Conservation (phyloP, 73 alveolate genomes). For the Uronychia setigera region DNA sequence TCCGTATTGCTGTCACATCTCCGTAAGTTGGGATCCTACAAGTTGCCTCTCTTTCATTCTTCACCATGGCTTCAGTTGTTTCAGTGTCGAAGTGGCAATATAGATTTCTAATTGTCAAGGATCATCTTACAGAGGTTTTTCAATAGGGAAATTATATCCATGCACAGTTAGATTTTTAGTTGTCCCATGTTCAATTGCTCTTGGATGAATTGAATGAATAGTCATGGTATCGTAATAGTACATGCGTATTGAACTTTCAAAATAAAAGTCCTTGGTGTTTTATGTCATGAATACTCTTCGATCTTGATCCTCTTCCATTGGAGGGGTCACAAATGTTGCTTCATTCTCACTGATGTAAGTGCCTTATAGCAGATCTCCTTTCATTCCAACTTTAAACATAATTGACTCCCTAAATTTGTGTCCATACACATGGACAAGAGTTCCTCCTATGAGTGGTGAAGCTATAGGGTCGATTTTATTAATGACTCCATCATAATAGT, state of each 20-base stretch:
- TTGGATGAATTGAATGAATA: not conserved
- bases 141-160: not conserved
- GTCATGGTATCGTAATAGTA: slow-evolving; percentile 5
- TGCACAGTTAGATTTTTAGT: not conserved
- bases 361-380: slow-evolving; percentile 1
- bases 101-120: not conserved
- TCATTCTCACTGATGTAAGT: slow-evolving; percentile 19
- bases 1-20: not conserved
- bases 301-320: slow-evolving; percentile 4
- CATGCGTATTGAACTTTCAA: slow-evolving; percentile 5
- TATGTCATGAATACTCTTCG: slow-evolving; percentile 25
- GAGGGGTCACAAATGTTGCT: slow-evolving; percentile 33
- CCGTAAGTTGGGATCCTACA: not conserved
- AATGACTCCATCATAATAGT: slow-evolving; percentile 36
- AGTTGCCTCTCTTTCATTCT: not conserved
- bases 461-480: slow-evolving; percentile 21
- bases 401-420: slow-evolving; percentile 21
- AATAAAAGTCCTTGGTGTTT: slow-evolving; percentile 31
- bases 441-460: slow-evolving; percentile 28
- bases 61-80: not conserved
- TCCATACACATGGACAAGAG: slow-evolving; percentile 30
- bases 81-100: not conserved
- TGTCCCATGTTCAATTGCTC: slow-evolving; percentile 1
- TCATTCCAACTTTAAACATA: slow-evolving; percentile 24
- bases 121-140: not conserved